Percentiles rank a stretch among this genome's conserved stretches.
Conservation (phyloP, 2,329 filamentous ascomycete species). For the Fusarium luffae region DNA sequence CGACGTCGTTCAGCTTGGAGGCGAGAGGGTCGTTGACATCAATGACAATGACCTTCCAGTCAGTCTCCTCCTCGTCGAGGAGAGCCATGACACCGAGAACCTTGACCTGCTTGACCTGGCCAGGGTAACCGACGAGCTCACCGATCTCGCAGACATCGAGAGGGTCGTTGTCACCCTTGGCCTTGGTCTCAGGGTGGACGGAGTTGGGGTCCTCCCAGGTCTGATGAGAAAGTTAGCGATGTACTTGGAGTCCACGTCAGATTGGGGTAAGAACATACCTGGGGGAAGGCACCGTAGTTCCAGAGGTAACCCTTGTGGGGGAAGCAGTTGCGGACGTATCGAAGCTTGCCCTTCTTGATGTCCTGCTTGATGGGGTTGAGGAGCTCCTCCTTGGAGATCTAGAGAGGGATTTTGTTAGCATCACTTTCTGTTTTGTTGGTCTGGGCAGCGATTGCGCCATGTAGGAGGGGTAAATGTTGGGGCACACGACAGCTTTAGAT, state of each 20-base stretch:
- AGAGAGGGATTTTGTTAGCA: conserved; percentile 39
- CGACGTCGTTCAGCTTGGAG: conserved; percentile 95
- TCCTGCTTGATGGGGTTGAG: conserved; percentile 99
- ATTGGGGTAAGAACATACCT: conserved; percentile 64
- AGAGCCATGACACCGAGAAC: conserved; percentile 99
- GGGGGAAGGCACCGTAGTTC: conserved; percentile 99
- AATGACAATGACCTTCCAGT: conserved; percentile 99
- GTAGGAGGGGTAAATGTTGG: conserved; percentile 27
- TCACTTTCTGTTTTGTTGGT: conserved; percentile 1
- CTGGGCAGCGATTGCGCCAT: conserved; percentile 19
- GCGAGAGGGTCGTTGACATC: conserved; percentile 98
- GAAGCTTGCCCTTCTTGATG: conserved; percentile 99
- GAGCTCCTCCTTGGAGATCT: conserved; percentile 99
- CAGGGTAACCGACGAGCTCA: conserved; percentile 94
- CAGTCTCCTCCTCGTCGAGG: conserved; percentile 98
- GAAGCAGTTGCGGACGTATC: conserved; percentile 99
- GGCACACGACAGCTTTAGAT: conserved; percentile 29
- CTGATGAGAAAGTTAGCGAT: conserved; percentile 58
- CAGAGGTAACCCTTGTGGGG: conserved; percentile 99
- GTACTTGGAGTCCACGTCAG: conserved; percentile 7
- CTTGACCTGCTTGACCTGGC: conserved; percentile 99
- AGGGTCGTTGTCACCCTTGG: conserved; percentile 99
- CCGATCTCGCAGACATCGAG: conserved; percentile 99
- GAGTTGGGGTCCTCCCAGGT: conserved; percentile 99
- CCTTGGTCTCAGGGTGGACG: conserved; percentile 98